Conservation (phyloP, 345 rosid species). For the Euphorbia peplus region DNA sequence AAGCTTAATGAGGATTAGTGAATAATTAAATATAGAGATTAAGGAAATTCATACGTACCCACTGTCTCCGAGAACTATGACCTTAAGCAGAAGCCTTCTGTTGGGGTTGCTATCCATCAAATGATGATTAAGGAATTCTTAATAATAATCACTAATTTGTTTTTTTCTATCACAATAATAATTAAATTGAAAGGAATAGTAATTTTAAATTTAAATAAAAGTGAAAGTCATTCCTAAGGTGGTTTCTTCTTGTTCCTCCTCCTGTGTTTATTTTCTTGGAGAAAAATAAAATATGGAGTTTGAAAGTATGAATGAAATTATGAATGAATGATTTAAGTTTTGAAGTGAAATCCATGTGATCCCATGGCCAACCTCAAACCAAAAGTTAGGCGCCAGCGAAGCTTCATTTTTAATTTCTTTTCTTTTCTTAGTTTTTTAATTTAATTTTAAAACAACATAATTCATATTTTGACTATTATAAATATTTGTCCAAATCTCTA, state of each 20-base stretch:
- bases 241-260: constrained; percentile 34
- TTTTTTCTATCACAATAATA: too few species aligned
- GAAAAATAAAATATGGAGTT: too few species aligned
- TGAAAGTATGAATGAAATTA: neutral
- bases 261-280: neutral
- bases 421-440: neutral
- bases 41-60: constrained; percentile 42
- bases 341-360: constrained; percentile 36
- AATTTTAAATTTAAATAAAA: neutral
- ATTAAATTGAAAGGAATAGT: neutral
- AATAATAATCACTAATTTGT: too few species aligned
- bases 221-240: constrained; percentile 11
- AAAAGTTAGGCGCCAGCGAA: constrained; percentile 37
- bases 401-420: constrained; percentile 19
- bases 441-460: too few species aligned
- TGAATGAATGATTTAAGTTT: neutral
- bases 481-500: too few species aligned
- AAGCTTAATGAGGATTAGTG: too few species aligned
- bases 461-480: too few species aligned
- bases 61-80: constrained; percentile 81
- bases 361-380: constrained; percentile 32
- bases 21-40: neutral
- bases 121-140: too few species aligned
- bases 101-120: constrained; percentile 46
- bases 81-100: constrained; percentile 74